Evolutionary conservation across 345 rosid genomes (phyloP), one percentile per base, ranked within the genome.

Genomic region (Brassica rapa): DNA sequence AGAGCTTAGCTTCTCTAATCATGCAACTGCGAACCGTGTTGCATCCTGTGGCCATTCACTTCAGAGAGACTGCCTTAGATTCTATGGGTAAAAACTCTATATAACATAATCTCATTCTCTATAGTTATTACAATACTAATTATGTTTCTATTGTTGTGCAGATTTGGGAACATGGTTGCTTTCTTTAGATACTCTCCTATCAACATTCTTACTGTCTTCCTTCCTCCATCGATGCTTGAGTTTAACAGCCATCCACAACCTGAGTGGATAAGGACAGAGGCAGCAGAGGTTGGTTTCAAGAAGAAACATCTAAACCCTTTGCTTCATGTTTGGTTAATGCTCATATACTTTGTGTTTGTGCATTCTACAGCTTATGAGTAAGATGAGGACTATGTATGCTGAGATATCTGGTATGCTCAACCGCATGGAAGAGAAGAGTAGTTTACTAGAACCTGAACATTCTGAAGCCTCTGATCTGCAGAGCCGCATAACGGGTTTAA

Each of bases 11-110:
- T 93, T 96, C 83, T 93, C 99, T 3, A 96, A 96, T 78, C 91
- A 96, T 66, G 91, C 99, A 16, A 93, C 98, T 79, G 99, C 99
- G 4, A 93, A 93, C 80, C 98, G 99, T 49, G 89, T 96, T 81
- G 97, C 99, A 37, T 89, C 91, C 4, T 96, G 99, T 82, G 99
- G 99, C 66, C 99, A 96, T 84, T 96, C 98, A 4, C 86, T 96
- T 86, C 99, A 96, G 77, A 91, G 89, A 77, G 99, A 96, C 81
- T 96, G 99, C 80, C 92, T 96, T 51, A 49, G 99, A 46, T 96
- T 86, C 86, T 96, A 96, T 81, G 99, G 99, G 98, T 93, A 87
- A 82, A 49, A 1, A 7, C 41, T 35, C 53, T 46, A 5, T 46
- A 46, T 46, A 39, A 39, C n/a, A 49, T 15, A 57, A 1, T 33